phyloP scores from a whole-genome alignment of 805 yeast species.

The Kazachstania viticola region DNA sequence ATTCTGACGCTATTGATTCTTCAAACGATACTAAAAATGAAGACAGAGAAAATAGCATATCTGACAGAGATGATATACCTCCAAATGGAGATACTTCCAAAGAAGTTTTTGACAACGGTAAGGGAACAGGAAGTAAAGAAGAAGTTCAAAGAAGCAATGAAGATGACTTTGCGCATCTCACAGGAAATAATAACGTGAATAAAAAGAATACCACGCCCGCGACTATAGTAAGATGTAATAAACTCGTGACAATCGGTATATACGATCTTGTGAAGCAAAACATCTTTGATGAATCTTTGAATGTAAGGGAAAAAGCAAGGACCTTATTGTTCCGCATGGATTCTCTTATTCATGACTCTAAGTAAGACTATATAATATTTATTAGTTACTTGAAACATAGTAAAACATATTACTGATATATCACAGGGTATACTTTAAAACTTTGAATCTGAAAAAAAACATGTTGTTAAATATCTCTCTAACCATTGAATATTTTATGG shows the following conservation, averaged over 20 bases:
- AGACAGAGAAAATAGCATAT: not conserved
- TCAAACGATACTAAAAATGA: slow-evolving; percentile 4
- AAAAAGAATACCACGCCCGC: slow-evolving; percentile 10
- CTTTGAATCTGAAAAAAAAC: too few species aligned
- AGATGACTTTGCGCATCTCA: slow-evolving; percentile 11
- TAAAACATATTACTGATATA: slow-evolving; percentile 1
- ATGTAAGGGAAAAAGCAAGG: slow-evolving; percentile 25
- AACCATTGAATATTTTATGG: too few species aligned
- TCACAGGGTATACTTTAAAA: too few species aligned
- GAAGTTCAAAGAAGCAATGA: too few species aligned
- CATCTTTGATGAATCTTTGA: slow-evolving; percentile 16
- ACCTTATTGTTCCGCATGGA: slow-evolving; percentile 24
- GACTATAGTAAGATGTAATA: slow-evolving; percentile 20
- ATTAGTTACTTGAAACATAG: not conserved
- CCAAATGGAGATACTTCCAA: slow-evolving; percentile 3
- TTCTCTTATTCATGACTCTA: slow-evolving; percentile 10
- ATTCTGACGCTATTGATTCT: slow-evolving; percentile 1
- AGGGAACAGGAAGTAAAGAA: not conserved
- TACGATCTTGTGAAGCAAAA: slow-evolving; percentile 21
- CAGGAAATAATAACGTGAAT: slow-evolving; percentile 4
- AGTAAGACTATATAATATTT: not conserved
- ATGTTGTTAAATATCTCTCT: too few species aligned
- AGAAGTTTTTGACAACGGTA: not conserved
- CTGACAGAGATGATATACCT: not conserved
- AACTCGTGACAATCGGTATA: slow-evolving; percentile 19